Evolutionary conservation across 176 grass and related monocot species (phyloP), one percentile per base, ranked within the genome.

Genomic region (Saccharum spontaneum): DNA sequence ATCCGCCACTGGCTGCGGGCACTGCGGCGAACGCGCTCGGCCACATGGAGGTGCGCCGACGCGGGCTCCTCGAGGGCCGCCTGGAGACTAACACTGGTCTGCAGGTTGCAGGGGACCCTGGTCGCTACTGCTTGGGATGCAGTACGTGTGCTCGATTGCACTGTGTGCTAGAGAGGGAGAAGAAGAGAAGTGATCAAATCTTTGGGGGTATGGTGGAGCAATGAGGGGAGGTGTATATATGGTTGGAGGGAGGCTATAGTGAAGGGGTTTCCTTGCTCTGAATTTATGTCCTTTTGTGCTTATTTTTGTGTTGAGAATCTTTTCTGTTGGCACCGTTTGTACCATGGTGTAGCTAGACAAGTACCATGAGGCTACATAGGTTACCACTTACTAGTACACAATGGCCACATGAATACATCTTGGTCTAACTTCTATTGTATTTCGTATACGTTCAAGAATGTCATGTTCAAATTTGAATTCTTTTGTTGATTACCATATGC

Each of bases 21-120:
- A 18, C 30, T 44, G 13, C 26, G 13, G 24, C 72, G 78, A n/a
- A 61, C 6, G 10, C 71, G 71, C 88, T 66, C 22, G 75, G 24
- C 68, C 73, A 26, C 79, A 9, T 8, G 85, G 41, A 26, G 82
- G 49, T 1, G 14, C 10, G 31, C 49, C 4, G 49, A 20, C 1
- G 34, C 12, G 1, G 88, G 40, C n/a, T 77, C 76, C 61, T 54
- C 60, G 8, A 93, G 31, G 9, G 74, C 88, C 3, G 81, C 81
- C 2, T 89, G 73, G 73, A 95, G 86, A 39, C 89, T 91, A 0
- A 92, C 39, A 18, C 80, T 72, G 40, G 71, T 57, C 16, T 89
- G n/a, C n/a, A n/a, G n/a, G n/a, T n/a, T n/a, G n/a, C n/a, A 6
- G 4, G 26, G n/a, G n/a, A n/a, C n/a, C n/a, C n/a, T n/a, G n/a